phyloP scores from a whole-genome alignment of 257 asterid species.

The Fraxinus pennsylvanica region DNA sequence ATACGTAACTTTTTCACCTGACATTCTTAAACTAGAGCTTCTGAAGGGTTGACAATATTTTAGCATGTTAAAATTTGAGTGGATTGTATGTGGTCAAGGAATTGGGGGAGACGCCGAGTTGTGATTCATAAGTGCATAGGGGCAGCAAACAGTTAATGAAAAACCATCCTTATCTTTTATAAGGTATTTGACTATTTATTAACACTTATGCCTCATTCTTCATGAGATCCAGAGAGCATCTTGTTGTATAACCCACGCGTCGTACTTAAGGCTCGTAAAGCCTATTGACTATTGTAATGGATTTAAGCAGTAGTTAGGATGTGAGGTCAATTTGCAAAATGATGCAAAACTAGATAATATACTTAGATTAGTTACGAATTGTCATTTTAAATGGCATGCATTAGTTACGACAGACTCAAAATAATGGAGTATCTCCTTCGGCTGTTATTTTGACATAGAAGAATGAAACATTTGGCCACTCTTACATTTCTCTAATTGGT shows the following conservation, averaged over 20 bases:
- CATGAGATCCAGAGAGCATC: background rate
- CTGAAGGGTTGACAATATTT: constrained; percentile 7
- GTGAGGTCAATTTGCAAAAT: background rate
- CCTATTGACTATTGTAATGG: background rate
- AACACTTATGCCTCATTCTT: background rate
- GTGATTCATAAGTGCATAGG: background rate
- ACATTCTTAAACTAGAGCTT: background rate
- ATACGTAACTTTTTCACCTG: background rate
- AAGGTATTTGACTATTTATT: background rate
- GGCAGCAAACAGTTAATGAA: background rate
- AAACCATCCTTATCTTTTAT: background rate
- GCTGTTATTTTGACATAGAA: constrained; percentile 8
- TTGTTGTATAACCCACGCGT: background rate
- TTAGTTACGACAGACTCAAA: background rate
- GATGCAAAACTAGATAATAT: background rate
- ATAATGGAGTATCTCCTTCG: constrained; percentile 1
- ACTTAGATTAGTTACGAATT: background rate
- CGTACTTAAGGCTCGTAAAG: background rate
- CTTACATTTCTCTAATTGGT: constrained; percentile 9
- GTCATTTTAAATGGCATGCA: background rate
- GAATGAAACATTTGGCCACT: constrained; percentile 19
- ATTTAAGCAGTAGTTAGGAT: background rate
- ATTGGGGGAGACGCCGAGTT: background rate
- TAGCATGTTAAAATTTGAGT: background rate
- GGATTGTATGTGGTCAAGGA: background rate